Evolutionary conservation across 345 rosid species (phyloP).

Genomic region (Carallia pectinifolia): DNA sequence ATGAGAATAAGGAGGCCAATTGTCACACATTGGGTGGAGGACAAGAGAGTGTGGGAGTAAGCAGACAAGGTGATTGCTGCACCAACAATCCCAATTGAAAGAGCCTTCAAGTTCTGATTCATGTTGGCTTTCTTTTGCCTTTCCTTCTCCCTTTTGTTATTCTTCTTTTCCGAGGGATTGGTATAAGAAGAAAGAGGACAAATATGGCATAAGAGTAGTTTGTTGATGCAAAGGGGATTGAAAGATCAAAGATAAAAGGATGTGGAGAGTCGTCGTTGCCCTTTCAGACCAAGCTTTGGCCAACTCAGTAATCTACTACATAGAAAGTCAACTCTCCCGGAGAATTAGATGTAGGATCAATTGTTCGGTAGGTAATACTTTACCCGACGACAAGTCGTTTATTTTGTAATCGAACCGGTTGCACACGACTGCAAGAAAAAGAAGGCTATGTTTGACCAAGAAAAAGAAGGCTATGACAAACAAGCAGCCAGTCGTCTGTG

Average conservation of each 20-base stretch:
- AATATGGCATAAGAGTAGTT: too few relatives aligned
- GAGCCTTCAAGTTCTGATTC: constrained; percentile 49
- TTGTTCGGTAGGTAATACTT: background rate
- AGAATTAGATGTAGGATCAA: background rate
- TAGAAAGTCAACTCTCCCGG: constrained; percentile 10
- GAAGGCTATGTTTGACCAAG: too few relatives aligned
- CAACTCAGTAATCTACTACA: background rate
- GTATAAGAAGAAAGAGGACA: background rate
- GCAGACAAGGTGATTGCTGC: constrained; percentile 73
- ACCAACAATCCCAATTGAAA: constrained; percentile 65
- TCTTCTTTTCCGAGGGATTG: background rate
- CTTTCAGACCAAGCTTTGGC: constrained; percentile 5
- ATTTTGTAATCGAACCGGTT: too few relatives aligned
- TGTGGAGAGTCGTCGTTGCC: background rate
- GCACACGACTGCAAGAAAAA: too few relatives aligned
- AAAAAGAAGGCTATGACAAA: too few relatives aligned
- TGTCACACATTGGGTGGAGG: constrained; percentile 54
- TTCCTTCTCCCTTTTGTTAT: background rate
- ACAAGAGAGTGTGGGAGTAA: constrained; percentile 56
- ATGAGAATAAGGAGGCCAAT: constrained; percentile 66
- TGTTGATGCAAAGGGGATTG: too few relatives aligned
- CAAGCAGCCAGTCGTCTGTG: too few relatives aligned
- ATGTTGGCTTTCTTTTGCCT: constrained; percentile 12
- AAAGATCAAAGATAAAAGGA: too few relatives aligned
- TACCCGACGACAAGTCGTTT: too few relatives aligned